These are phyloP conservation scores for Linnemannia elongata DNA, from an alignment of 192 early-diverging fungal genomes.

Conservation along the genomic window DNA sequence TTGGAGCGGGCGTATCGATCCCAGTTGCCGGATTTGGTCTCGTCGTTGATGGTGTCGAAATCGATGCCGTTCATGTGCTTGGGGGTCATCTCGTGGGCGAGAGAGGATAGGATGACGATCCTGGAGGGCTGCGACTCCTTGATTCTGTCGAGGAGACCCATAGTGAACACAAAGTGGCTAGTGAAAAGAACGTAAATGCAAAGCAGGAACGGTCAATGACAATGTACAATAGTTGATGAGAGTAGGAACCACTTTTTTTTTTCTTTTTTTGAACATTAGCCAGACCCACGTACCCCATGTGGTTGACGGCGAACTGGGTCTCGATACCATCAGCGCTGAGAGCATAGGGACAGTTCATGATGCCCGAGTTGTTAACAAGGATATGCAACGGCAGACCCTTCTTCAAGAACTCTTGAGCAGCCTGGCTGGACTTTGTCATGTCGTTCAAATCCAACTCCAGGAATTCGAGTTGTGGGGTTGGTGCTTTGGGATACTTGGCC, in stretches of 20 bases:
- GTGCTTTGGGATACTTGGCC: not conserved
- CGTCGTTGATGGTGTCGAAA: conserved; percentile 58
- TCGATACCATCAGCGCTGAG: conserved; percentile 56
- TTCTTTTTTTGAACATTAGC: not conserved
- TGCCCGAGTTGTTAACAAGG: conserved; percentile 56
- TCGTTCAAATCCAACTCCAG: conserved; percentile 33
- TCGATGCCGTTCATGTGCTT: conserved; percentile 34
- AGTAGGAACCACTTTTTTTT: not conserved
- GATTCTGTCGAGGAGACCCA: conserved; percentile 19
- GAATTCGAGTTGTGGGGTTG: conserved; percentile 26
- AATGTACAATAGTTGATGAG: not conserved
- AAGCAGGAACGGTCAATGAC: not conserved
- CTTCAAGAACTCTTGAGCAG: conserved; percentile 53
- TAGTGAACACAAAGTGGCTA: conserved; percentile 24
- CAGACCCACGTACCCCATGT: conserved; percentile 42
- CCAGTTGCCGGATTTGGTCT: conserved; percentile 21
- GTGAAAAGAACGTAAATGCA: not conserved
- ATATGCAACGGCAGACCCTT: conserved; percentile 60
- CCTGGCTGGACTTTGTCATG: conserved; percentile 11
- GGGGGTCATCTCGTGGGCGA: conserved; percentile 22
- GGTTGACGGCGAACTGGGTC: conserved; percentile 60
- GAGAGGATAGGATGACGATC: conserved; percentile 52
- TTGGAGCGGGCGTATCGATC: conserved; percentile 62
- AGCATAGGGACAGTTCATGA: conserved; percentile 26
- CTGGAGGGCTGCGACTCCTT: conserved; percentile 34